Percentiles rank a stretch among this genome's conserved stretches.
phyloP scores from a whole-genome alignment of 1,284 basidiomycete genomes.

The Baeospora myosura region DNA sequence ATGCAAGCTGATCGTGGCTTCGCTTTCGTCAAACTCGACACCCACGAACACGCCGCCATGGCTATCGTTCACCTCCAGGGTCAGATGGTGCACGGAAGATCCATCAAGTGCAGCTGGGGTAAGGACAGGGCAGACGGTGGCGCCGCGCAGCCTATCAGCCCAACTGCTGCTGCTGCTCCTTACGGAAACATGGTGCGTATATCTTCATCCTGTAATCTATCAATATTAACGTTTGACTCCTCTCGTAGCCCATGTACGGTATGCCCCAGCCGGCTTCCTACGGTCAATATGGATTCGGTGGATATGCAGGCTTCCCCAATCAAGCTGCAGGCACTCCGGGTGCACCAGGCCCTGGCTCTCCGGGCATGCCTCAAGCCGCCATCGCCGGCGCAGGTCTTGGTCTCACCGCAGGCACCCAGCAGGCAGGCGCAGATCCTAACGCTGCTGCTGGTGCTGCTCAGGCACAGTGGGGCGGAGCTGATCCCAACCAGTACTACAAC shows the following conservation, averaged over 20 bases:
- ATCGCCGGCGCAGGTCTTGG: slow-evolving; percentile 48
- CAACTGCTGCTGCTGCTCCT: slow-evolving; percentile 56
- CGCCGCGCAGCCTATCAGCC: slow-evolving; percentile 55
- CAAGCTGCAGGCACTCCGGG: slow-evolving; percentile 44
- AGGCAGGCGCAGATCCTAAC: slow-evolving; percentile 49
- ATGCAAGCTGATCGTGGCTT: slow-evolving; percentile 98
- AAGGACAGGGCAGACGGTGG: slow-evolving; percentile 83
- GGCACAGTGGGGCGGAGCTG: slow-evolving; percentile 64
- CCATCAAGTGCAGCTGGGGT: slow-evolving; percentile 97
- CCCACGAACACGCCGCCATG: slow-evolving; percentile 95
- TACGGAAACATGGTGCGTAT: slow-evolving; percentile 66
- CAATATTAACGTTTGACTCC: slow-evolving; percentile 5
- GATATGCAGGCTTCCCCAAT: slow-evolving; percentile 64
- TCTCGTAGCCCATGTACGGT: slow-evolving; percentile 69
- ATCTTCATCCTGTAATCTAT: slow-evolving; percentile 7
- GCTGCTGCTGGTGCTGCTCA: slow-evolving; percentile 49
- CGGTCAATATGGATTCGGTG: slow-evolving; percentile 72
- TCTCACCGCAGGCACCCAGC: slow-evolving; percentile 43
- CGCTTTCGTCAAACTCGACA: slow-evolving; percentile 97
- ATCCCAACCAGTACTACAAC: slow-evolving; percentile 70
- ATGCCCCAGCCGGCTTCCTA: slow-evolving; percentile 78
- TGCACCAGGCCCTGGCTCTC: slow-evolving; percentile 45
- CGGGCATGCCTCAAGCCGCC: slow-evolving; percentile 61
- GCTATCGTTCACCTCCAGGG: slow-evolving; percentile 95
- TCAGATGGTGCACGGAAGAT: slow-evolving; percentile 90